Base-by-base conservation (phyloP, 2,329 filamentous ascomycete genomes). In the Ciborinia camelliae region DNA sequence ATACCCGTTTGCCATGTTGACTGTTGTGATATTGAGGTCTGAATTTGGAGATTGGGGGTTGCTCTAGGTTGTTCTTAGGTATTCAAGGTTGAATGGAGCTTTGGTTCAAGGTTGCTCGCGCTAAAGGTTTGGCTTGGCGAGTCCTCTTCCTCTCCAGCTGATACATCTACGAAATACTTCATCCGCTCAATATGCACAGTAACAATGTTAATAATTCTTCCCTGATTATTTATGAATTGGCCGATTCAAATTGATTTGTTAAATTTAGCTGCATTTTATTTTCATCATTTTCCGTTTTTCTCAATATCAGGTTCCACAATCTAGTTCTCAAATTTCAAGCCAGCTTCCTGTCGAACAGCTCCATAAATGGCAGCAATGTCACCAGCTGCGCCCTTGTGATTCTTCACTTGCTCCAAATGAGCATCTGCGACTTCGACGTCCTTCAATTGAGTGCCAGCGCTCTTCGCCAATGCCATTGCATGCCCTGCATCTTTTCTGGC, bases 361-460 rank as follows among this genome's bases (percentile, higher is more conserved):
- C 92, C 92, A 78, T 96, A 96, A 45, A 97, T 89, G 14, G 85
- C 88, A 2, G 90, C 88, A 75, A 96, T 85, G 76, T 97, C 93
- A 0, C 91, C 92, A 69, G 82, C 86, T 52, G 83, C 81, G 0
- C 91, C 91, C 55, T 81, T 79, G 67, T 92, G 82, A 65, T 88
- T 84, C 76, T 91, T 88, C 2, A 96, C 87, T 64, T 80, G 78
- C 63, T 82, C 81, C 71, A 97, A 76, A 75, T 95, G 89, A 35
- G 78, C 80, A 76, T 93, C 88, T 1, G 82, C 88, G 4, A 88
- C 81, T 76, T 90, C 86, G 0, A 90, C 78, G 68, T 86, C 87
- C 66, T 80, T 82, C 76, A 96, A 76, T 65, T 81, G 82, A 51
- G 84, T 81, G 0, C 90, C 91, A 7, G 80, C 81, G 30, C 78